phyloP scores from a whole-genome alignment of 176 grass and related monocot species.

The Chloris gayana region DNA sequence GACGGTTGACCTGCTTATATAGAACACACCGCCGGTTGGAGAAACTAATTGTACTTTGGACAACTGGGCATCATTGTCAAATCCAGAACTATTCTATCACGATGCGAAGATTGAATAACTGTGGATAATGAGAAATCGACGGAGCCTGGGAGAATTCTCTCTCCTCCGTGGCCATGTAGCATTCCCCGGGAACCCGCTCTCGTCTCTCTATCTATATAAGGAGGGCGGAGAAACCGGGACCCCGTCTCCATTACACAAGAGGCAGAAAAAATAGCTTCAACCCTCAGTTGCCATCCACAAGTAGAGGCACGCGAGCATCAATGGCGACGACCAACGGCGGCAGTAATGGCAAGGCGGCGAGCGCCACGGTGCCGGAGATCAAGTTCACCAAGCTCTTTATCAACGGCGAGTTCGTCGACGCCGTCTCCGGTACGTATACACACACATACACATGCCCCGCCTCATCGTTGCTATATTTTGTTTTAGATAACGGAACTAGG shows the following conservation, averaged over 20 bases:
- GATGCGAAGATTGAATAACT: background rate
- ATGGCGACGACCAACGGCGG: constrained; percentile 43
- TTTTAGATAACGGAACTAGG: too few relatives aligned
- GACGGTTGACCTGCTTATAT: background rate
- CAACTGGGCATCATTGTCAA: background rate
- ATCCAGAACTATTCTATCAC: background rate
- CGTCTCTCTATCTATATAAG: background rate
- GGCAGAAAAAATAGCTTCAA: background rate
- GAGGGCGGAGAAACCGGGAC: background rate
- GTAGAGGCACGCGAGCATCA: background rate
- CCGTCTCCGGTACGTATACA: constrained; percentile 54
- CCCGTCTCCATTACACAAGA: too few relatives aligned
- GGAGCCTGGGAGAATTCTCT: background rate
- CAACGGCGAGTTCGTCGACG: constrained; percentile 83
- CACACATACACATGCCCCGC: background rate
- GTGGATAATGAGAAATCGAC: background rate
- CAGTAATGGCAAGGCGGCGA: constrained; percentile 3
- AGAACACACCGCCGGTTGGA: background rate
- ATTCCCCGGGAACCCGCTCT: background rate
- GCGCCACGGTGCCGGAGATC: constrained; percentile 69
- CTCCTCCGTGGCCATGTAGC: too few relatives aligned
- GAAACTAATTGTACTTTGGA: background rate
- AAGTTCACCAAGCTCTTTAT: constrained; percentile 96
- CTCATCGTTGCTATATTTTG: background rate
- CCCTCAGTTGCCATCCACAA: background rate